Evolutionary conservation across 164 flowering plant species (phyloP).

Genomic region (Cinnamomum chago): DNA sequence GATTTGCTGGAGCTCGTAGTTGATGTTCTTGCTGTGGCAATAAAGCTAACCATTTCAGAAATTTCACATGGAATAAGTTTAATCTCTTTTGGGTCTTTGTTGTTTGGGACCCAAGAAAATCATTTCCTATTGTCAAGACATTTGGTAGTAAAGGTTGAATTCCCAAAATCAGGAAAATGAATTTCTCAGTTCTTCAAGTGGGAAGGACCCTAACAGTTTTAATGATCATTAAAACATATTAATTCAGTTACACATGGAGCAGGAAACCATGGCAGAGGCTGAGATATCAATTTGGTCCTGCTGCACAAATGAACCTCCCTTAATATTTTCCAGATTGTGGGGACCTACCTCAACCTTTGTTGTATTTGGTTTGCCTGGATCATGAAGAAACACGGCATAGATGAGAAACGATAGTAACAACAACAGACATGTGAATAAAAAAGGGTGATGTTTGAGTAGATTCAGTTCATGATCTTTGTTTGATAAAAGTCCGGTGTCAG

Average conservation of each 20-base stretch:
- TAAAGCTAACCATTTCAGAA: constrained; percentile 8
- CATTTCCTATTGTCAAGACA: background rate
- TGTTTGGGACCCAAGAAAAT: background rate
- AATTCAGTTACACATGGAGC: background rate
- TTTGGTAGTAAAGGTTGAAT: background rate
- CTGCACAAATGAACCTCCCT: background rate
- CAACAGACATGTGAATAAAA: background rate
- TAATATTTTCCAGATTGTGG: constrained; percentile 15
- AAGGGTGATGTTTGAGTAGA: constrained; percentile 22
- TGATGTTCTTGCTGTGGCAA: constrained; percentile 28
- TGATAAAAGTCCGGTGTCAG: constrained; percentile 43
- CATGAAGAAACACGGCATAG: background rate
- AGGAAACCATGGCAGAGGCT: constrained; percentile 4
- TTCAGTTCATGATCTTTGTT: constrained; percentile 44
- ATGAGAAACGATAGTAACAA: background rate
- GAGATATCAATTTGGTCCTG: constrained; percentile 36
- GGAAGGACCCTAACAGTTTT: background rate
- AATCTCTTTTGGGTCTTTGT: background rate
- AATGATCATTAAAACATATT: constrained; percentile 5
- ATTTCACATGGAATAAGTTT: background rate
- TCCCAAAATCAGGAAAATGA: background rate
- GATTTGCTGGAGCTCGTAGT: constrained; percentile 30
- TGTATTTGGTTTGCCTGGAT: constrained; percentile 34
- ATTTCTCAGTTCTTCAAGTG: background rate
- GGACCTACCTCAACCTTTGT: constrained; percentile 7